Base-by-base conservation (phyloP, 2,329 filamentous ascomycete species). In the Gyromitra esculenta region DNA sequence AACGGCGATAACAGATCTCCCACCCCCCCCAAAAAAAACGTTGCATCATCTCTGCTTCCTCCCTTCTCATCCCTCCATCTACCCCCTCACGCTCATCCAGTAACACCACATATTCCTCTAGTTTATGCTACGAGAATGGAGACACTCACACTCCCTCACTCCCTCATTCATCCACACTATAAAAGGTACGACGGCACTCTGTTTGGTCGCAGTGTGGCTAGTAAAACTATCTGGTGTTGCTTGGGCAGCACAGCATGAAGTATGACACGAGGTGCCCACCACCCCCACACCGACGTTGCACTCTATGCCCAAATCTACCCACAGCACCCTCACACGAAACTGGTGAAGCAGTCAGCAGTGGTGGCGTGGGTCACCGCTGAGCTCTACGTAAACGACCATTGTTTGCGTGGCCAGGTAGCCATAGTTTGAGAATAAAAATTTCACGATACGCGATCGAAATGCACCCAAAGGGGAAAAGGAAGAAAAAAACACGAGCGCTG, bases 31-130 rank as follows among this genome's bases (percentile, higher is more conserved):
- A 31, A 31, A 31, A 31, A 31, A 31, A 31, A 31, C 63, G 43
- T 70, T 57, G 79, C 69, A 79, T 77, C 78, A 77, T 76, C 80
- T 82, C 65, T 21, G 50, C 50, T 59, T 37, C 52, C 67, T 73
- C 76, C 67, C 68, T 52, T 70, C 74, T 68, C 62, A 71, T 73
- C 60, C 68, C 65, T 73, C 75, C 50, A 54, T 54, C 50, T 9
- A 31, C 25, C 57, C 63, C 56, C 60, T 56, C 41, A 66, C 48
- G 50, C 65, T 54, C 75, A 41, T 48, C 31, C 50, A 63, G 35
- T 50, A 74, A 59, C 35, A 18, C 50, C 35, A 56, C 67, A 57
- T 37, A 37, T 25, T 37, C 48, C 9, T 59, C 71, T 74, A 59
- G 59, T 45, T 57, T 52, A 54, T 66, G 57, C 57, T 65, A 48